phyloP scores from a whole-genome alignment of 2,329 filamentous ascomycete species.

The Colletotrichum sp. region DNA sequence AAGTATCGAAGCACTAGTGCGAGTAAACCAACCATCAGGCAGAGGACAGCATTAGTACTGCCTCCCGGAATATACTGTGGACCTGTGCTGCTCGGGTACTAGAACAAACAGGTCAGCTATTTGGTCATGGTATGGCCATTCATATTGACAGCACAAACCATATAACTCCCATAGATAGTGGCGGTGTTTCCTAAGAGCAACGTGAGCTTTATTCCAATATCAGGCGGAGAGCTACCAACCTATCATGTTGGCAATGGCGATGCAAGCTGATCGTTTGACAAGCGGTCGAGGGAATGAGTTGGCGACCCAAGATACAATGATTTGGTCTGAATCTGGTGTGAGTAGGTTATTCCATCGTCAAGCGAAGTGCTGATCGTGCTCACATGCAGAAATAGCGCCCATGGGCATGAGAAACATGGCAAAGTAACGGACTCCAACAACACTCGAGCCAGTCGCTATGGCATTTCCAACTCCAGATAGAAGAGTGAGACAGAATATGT shows the following conservation, averaged over 20 bases:
- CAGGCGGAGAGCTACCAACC: neutral
- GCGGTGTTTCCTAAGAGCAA: constrained; percentile 54
- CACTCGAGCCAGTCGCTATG: constrained; percentile 56
- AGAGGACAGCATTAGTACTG: constrained; percentile 65
- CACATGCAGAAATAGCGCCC: constrained; percentile 53
- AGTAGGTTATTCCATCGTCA: neutral
- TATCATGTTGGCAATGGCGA: constrained; percentile 70
- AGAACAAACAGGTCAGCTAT: neutral
- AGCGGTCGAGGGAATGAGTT: constrained; percentile 75
- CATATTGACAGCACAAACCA: neutral
- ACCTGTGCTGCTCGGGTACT: constrained; percentile 45
- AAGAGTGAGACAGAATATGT: constrained; percentile 58
- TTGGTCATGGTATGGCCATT: neutral
- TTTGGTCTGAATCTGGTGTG: constrained; percentile 38
- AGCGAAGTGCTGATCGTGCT: constrained; percentile 3
- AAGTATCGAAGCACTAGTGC: constrained; percentile 57
- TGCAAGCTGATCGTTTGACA: constrained; percentile 67
- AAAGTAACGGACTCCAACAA: constrained; percentile 59
- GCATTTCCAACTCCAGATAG: constrained; percentile 58
- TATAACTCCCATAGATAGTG: constrained; percentile 40
- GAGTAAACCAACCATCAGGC: constrained; percentile 61
- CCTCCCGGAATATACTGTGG: constrained; percentile 57
- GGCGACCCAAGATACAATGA: constrained; percentile 70
- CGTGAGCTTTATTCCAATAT: neutral
- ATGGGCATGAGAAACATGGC: constrained; percentile 67